Evolutionary conservation across 1,284 basidiomycete genomes (phyloP), one percentile per base, ranked within the genome.

Genomic region (Trichosporon ovoides): DNA sequence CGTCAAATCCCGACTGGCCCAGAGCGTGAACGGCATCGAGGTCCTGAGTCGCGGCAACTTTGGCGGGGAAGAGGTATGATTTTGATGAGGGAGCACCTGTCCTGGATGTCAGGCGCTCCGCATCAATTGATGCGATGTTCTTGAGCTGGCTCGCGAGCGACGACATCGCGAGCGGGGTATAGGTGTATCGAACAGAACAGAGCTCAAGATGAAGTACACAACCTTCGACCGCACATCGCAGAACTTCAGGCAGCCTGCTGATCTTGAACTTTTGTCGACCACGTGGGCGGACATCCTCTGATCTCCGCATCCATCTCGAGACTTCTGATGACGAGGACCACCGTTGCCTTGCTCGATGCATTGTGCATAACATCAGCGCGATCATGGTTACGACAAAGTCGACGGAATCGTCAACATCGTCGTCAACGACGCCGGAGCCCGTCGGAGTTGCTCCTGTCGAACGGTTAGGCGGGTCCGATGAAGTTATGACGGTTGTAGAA

Each of bases 21-120:
- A 98, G 83, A 0, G 89, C 85, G 68, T 89, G 84, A 48, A 98
- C 84, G 14, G 93, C 85, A 72, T 93, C 88, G 60, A 94, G 81
- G 74, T 95, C 91, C 71, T 95, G 86, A 36, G 84, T 80, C 61
- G 87, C 84, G 13, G 91, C 90, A 59, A 91, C 87, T 57, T 83
- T 81, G 22, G 86, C 83, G 22, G 87, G 85, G 77, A 97, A 98
- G 53, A 98, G 85, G 80, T 97, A 98, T 0, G 82, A 83, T 72
- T 84, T 84, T 56, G 83, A 81, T 58, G 84, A 81, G 7, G 76
- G 76, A 33, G 68, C 67, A 35, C 76, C 76, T 58, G 70, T 69
- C 31, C 68, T 66, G 64, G 88, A 87, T 22, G 84, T 84, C 31
- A 93, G 83, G 48, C 92, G 80, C 38, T 83, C 78, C 33, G 87